A percentile compares a stretch with the other conserved stretches of the same genome.
Evolutionary conservation across 164 flowering plant genomes (phyloP).

Genomic region (Brasenia schreberi): DNA sequence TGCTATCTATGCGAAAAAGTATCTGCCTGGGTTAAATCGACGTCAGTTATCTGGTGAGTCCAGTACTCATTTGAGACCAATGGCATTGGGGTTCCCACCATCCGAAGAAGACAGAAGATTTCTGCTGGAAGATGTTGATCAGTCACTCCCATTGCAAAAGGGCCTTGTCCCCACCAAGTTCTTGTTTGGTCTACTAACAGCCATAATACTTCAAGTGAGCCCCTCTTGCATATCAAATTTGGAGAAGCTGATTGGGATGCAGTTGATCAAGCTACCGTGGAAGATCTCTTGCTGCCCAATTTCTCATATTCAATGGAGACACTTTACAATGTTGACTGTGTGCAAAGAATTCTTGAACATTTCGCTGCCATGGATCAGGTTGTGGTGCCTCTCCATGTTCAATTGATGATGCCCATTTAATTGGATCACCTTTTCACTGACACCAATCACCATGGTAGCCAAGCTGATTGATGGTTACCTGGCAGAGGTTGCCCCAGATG

Average conservation of each 20-base stretch:
- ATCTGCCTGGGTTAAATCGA: conserved; percentile 66
- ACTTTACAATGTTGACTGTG: conserved; percentile 86
- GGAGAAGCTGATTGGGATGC: conserved; percentile 79
- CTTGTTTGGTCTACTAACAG: conserved; percentile 69
- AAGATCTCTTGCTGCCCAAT: conserved; percentile 85
- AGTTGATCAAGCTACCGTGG: conserved; percentile 78
- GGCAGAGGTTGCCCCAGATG: conserved; percentile 94
- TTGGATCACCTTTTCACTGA: conserved; percentile 63
- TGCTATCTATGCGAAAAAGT: conserved; percentile 51
- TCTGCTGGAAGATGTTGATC: conserved; percentile 69
- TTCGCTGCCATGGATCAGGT: conserved; percentile 67
- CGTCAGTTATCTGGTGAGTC: conserved; percentile 38
- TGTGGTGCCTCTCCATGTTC: conserved; percentile 64
- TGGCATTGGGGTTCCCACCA: conserved; percentile 26
- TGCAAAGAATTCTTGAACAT: conserved; percentile 72
- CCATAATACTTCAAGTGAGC: conserved; percentile 58
- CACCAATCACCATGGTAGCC: conserved; percentile 84
- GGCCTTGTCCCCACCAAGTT: conserved; percentile 61
- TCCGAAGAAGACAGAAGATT: conserved; percentile 75
- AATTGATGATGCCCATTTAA: conserved; percentile 53
- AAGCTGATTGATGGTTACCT: conserved; percentile 91
- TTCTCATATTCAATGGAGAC: conserved; percentile 81
- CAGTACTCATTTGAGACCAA: too few relatives aligned
- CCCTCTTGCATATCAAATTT: conserved; percentile 60
- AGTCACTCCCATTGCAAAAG: conserved; percentile 56